Conservation (phyloP, 78 protist genomes). For the Chrysochromulina tobinii region DNA sequence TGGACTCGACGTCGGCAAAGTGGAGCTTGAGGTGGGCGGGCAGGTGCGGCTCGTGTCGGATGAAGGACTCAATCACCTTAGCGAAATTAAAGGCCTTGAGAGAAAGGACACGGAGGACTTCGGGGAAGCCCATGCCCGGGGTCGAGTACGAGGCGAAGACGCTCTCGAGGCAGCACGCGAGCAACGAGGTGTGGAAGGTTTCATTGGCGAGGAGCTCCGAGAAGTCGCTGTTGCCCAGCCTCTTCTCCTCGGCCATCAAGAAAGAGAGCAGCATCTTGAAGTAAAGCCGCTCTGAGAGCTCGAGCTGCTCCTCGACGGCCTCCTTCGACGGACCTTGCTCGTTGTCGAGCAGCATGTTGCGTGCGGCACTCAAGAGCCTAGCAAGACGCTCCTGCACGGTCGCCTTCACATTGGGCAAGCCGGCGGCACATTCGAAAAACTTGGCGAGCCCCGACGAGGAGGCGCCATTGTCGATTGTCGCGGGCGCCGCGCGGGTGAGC, state of each 20-base stretch:
- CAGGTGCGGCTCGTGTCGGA: neutral
- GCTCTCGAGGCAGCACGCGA: constrained; percentile 1
- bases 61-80: neutral
- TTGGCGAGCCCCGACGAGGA: neutral
- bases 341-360: neutral
- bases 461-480: no score
- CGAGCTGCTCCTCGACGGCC: neutral
- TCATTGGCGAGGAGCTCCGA: neutral
- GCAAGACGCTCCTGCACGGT: neutral
- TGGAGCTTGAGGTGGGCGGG: neutral
- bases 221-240: neutral
- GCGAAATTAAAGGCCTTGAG: neutral
- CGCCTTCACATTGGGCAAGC: neutral
- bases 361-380: neutral
- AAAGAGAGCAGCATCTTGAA: neutral
- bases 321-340: neutral
- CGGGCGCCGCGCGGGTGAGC: neutral
- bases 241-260: neutral
- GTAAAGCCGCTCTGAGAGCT: neutral
- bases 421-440: neutral
- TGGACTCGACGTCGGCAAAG: neutral
- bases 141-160: neutral
- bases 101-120: neutral
- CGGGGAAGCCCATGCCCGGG: neutral
- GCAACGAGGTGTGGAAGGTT: neutral